These are phyloP conservation scores for Aspergillus sp. DNA, from an alignment of 2,329 filamentous ascomycete genomes.

Conservation along the genomic window DNA sequence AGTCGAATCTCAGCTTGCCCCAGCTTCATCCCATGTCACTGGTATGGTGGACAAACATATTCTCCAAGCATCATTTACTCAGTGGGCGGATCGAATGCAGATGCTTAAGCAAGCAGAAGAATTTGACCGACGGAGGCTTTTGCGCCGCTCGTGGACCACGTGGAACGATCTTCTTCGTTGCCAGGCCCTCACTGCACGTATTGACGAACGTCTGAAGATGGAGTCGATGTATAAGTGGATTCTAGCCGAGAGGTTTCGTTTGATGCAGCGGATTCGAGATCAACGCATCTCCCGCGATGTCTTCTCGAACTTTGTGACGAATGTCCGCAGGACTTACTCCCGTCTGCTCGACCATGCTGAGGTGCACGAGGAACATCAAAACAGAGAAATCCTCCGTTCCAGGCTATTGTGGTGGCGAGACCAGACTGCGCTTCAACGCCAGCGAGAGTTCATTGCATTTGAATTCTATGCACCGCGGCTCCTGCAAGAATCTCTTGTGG, in stretches of 20 bases:
- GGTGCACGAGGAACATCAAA: constrained; percentile 31
- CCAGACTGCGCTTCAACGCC: constrained; percentile 37
- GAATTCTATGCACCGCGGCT: constrained; percentile 45
- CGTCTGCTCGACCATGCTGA: constrained; percentile 38
- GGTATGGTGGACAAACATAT: constrained; percentile 46
- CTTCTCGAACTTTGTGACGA: constrained; percentile 41
- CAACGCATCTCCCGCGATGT: constrained; percentile 39
- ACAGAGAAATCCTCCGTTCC: constrained; percentile 32
- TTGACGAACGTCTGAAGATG: constrained; percentile 56
- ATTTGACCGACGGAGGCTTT: constrained; percentile 52
- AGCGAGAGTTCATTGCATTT: constrained; percentile 40
- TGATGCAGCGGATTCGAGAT: constrained; percentile 41
- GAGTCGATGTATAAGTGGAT: constrained; percentile 62
- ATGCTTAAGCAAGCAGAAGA: constrained; percentile 49
- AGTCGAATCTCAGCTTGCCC: constrained; percentile 42
- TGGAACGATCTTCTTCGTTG: constrained; percentile 64
- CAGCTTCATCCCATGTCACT: constrained; percentile 42
- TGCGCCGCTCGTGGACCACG: constrained; percentile 57
- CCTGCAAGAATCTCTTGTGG: constrained; percentile 38
- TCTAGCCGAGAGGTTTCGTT: constrained; percentile 47
- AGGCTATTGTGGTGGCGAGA: constrained; percentile 39
- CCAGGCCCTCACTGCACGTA: constrained; percentile 50
- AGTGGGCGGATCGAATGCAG: constrained; percentile 50
- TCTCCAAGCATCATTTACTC: constrained; percentile 45
- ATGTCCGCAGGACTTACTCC: constrained; percentile 37